phyloP scores from a whole-genome alignment of 2,329 filamentous ascomycete species.

The Spiromastix sp. region DNA sequence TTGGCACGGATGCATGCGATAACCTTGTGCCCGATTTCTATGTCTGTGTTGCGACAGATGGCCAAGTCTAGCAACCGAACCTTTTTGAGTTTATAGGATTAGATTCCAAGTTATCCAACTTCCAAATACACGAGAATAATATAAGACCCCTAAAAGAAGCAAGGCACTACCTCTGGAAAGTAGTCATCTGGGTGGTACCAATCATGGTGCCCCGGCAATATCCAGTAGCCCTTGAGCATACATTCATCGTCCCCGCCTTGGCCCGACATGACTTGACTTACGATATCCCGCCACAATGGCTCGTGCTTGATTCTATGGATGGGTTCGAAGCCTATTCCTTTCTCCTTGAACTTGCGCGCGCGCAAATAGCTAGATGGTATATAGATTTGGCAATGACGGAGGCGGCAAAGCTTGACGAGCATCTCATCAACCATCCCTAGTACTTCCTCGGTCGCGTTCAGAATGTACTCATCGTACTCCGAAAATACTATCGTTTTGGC shows the following conservation, averaged over 20 bases:
- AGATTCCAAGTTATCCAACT: neutral
- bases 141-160: neutral
- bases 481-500: neutral
- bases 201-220: neutral
- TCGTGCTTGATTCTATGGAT: neutral
- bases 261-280: neutral
- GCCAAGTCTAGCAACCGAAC: neutral
- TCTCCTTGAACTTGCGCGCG: constrained; percentile 3
- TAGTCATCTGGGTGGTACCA: neutral
- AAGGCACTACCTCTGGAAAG: neutral
- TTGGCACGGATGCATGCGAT: neutral
- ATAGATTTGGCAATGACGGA: neutral
- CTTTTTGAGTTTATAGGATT: neutral
- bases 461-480: neutral
- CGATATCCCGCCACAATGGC: neutral
- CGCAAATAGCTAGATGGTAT: neutral
- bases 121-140: neutral
- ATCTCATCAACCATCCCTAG: constrained; percentile 4
- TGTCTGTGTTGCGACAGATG: neutral
- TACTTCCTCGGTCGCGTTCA: constrained; percentile 5
- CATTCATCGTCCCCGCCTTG: neutral
- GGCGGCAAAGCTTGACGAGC: constrained; percentile 1
- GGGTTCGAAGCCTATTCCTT: constrained; percentile 1
- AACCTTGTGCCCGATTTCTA: neutral
- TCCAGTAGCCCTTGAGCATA: neutral